Evolutionary conservation across 148 eudicot genomes (phyloP).

Genomic region (Nepenthes gracilis): DNA sequence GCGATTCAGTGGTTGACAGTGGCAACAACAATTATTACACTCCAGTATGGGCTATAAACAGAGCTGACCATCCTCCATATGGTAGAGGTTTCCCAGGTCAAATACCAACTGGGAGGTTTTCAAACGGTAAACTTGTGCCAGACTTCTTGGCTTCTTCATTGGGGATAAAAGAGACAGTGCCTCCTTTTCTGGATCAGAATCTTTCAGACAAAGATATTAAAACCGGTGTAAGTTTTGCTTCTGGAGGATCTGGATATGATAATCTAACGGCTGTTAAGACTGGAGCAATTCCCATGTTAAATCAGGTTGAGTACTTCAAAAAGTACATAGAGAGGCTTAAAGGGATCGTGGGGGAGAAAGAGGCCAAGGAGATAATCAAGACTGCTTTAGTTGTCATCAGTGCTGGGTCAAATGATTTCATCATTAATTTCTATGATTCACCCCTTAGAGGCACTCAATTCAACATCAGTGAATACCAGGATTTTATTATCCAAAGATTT

Average conservation of each 20-base stretch:
- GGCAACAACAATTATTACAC: constrained; percentile 38
- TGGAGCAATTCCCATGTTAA: constrained; percentile 22
- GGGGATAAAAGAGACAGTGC: constrained; percentile 30
- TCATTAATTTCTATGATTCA: constrained; percentile 36
- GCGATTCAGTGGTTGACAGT: too few species aligned
- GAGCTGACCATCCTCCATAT: constrained; percentile 49
- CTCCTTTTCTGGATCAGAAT: constrained; percentile 26
- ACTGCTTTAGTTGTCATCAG: constrained; percentile 25
- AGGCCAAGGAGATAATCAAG: constrained; percentile 22
- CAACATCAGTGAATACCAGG: constrained; percentile 24
- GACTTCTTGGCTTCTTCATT: constrained; percentile 33
- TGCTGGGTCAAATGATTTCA: constrained; percentile 49
- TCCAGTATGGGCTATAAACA: constrained; percentile 17
- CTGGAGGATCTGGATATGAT: constrained; percentile 43
- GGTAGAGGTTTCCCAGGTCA: constrained; percentile 38
- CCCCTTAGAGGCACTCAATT: constrained; percentile 26
- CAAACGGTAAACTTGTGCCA: constrained; percentile 34
- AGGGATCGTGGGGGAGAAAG: constrained; percentile 16
- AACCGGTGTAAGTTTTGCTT: constrained; percentile 43
- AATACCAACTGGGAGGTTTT: constrained; percentile 43
- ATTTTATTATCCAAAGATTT: constrained; percentile 25
- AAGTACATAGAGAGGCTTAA: constrained; percentile 20
- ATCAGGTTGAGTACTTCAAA: constrained; percentile 22
- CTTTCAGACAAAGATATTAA: constrained; percentile 15
- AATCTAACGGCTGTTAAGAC: constrained; percentile 9